Evolutionary conservation across 352 stramenopile genomes (phyloP).

Genomic region (Phytopythium cucurbitacearum): DNA sequence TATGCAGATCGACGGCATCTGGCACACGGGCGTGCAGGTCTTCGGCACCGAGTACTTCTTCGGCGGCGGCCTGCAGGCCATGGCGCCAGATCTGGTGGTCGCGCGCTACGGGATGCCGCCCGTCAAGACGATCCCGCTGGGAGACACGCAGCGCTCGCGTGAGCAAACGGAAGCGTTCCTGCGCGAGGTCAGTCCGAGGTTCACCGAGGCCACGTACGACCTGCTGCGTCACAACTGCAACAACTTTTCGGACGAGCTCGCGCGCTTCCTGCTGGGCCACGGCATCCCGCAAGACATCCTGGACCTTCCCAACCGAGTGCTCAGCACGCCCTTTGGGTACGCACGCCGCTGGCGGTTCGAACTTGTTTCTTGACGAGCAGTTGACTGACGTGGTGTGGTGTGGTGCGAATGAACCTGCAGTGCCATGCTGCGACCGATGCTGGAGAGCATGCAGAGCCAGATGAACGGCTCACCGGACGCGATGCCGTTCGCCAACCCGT

Average conservation of each 20-base stretch:
- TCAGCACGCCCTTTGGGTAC: slow-evolving; percentile 88
- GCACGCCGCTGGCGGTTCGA: slow-evolving; percentile 8
- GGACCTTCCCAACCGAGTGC: slow-evolving; percentile 82
- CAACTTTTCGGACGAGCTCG: slow-evolving; percentile 93
- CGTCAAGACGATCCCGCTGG: slow-evolving; percentile 75
- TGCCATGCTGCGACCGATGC: slow-evolving; percentile 74
- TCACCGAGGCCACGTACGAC: slow-evolving; percentile 90
- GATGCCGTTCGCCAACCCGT: slow-evolving; percentile 63
- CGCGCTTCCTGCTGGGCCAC: slow-evolving; percentile 79
- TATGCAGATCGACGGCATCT: slow-evolving; percentile 93
- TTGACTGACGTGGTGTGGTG: slow-evolving; percentile 1
- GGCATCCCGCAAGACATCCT: slow-evolving; percentile 91
- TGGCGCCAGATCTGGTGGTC: slow-evolving; percentile 61
- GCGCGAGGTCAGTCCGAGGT: slow-evolving; percentile 69
- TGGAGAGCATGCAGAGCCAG: slow-evolving; percentile 81
- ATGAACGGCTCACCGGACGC: slow-evolving; percentile 47
- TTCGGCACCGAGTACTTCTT: slow-evolving; percentile 94
- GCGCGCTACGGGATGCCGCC: slow-evolving; percentile 84
- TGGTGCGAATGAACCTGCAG: slow-evolving; percentile 16
- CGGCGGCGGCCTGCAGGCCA: slow-evolving; percentile 88
- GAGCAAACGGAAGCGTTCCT: slow-evolving; percentile 86
- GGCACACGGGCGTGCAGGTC: slow-evolving; percentile 84
- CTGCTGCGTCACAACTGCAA: slow-evolving; percentile 96
- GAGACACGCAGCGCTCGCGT: slow-evolving; percentile 65
- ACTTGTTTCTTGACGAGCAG: slow-evolving; percentile 1